Evolutionary conservation across 805 yeast species (phyloP).

Genomic region (Vanderwaltozyma verrucispora): DNA sequence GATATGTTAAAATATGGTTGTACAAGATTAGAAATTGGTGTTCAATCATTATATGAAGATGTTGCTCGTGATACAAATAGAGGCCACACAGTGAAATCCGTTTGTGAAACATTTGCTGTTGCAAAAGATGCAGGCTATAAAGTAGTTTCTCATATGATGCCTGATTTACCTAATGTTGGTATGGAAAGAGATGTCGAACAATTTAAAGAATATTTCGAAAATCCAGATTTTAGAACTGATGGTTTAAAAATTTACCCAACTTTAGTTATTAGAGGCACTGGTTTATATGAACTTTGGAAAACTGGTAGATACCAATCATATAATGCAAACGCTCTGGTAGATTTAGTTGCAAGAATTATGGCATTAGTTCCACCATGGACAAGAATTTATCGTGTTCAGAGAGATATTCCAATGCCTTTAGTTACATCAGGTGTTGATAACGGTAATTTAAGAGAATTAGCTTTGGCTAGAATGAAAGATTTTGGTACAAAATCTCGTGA

Average conservation of each 20-base stretch:
- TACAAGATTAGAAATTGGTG: constrained; percentile 94
- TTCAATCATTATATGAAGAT: constrained; percentile 94
- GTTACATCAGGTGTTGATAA: constrained; percentile 97
- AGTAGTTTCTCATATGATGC: constrained; percentile 99
- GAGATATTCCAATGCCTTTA: constrained; percentile 98
- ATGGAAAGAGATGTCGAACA: constrained; percentile 97
- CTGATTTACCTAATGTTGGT: constrained; percentile 96
- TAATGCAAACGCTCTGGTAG: constrained; percentile 88
- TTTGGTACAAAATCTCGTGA: constrained; percentile 94
- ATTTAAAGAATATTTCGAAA: constrained; percentile 91
- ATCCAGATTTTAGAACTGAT: constrained; percentile 94
- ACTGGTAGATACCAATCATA: constrained; percentile 90
- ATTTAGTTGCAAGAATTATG: constrained; percentile 88
- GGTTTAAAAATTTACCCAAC: constrained; percentile 95
- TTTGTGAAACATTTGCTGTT: constrained; percentile 86
- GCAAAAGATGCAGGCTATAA: constrained; percentile 99
- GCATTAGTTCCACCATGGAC: constrained; percentile 99
- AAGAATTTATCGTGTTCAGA: constrained; percentile 92
- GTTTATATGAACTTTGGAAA: constrained; percentile 94
- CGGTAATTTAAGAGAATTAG: constrained; percentile 91
- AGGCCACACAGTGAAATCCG: constrained; percentile 95
- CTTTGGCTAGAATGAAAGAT: constrained; percentile 95
- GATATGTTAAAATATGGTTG: constrained; percentile 97
- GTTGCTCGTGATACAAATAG: constrained; percentile 97
- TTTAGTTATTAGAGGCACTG: constrained; percentile 93